phyloP scores from a whole-genome alignment of 225 moss, liverwort and hornwort species.

The Pseudoscleropodium purum region DNA sequence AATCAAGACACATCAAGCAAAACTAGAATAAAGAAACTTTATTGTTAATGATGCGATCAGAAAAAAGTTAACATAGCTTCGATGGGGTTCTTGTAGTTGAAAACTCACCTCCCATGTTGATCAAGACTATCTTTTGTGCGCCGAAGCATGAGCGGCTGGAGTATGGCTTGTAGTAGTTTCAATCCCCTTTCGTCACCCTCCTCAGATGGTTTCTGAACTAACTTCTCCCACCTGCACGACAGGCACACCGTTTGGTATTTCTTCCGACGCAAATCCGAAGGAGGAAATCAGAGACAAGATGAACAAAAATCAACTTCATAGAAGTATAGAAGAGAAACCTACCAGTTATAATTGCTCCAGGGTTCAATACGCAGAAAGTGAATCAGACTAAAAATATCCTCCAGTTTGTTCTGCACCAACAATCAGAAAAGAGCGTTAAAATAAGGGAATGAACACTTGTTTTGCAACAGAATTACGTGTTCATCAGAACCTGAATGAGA shows the following conservation, averaged over 20 bases:
- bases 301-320: not conserved
- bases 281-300: not conserved
- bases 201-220: constrained; percentile 84
- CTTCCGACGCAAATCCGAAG: not conserved
- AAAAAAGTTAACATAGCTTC: not conserved
- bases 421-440: not conserved
- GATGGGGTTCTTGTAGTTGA: not conserved
- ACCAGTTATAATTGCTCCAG: constrained; percentile 88
- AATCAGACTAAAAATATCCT: constrained; percentile 76
- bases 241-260: not conserved
- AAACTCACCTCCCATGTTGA: constrained; percentile 60
- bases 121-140: constrained; percentile 79
- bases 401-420: constrained; percentile 72
- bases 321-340: not conserved
- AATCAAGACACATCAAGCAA: not conserved
- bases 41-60: not conserved
- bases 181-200: constrained; percentile 77
- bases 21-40: not conserved
- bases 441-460: not conserved
- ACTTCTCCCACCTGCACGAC: constrained; percentile 64
- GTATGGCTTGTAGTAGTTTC: constrained; percentile 61
- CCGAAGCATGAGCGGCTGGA: constrained; percentile 81
- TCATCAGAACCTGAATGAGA: not conserved
- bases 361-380: constrained; percentile 88
- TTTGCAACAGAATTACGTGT: not conserved